Base-by-base conservation (phyloP, 257 asterid genomes). In the Thymus mandschuricus region DNA sequence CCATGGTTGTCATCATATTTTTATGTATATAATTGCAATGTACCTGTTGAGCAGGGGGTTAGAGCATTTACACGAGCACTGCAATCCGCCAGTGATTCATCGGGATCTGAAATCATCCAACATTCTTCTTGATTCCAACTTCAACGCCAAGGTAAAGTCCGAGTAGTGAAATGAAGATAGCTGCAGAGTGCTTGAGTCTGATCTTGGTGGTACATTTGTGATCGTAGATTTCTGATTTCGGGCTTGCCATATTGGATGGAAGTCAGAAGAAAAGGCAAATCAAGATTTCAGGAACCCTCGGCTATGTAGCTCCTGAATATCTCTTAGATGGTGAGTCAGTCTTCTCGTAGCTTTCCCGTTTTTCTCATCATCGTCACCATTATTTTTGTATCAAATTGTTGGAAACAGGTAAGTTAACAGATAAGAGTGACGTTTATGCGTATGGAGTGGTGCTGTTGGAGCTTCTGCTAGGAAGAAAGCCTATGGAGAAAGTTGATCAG, bases 81-180 rank as follows among this genome's bases (percentile, higher is more conserved):
- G 94, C 78, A 82, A 81, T 69, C 96, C 96, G n/a, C 81, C 82
- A 11, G 88, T 89, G 31, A 89, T 89, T 72, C 96, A 89, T 76
- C 86, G 96, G 81, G 96, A 89, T 85, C 85, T 89, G 76, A 89
- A 89, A 81, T 87, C 96, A 31, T 87, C 94, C 72, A 89, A 89
- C 82, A 87, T 89, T 72, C 96, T 89, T 78, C 88, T 89, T 10
- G 90, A 87, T 82, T 81, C 90, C 74, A 76, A 85, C 78, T 86
- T 87, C 88, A 85, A 87, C 44, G 94, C 96, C 79, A 89, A 89
- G 94, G 96, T 89, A 70, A 35, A 35, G 21, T 21, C 21, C 21
- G 21, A 21, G 5, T 35, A 35, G 40, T 35, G 2, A 35, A 1
- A 35, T 35, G 40, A 3, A 35, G 40, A 3, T 3, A 35, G 40